phyloP scores from a whole-genome alignment of 225 moss, liverwort and hornwort species.

The Takakia lepidozioides region DNA sequence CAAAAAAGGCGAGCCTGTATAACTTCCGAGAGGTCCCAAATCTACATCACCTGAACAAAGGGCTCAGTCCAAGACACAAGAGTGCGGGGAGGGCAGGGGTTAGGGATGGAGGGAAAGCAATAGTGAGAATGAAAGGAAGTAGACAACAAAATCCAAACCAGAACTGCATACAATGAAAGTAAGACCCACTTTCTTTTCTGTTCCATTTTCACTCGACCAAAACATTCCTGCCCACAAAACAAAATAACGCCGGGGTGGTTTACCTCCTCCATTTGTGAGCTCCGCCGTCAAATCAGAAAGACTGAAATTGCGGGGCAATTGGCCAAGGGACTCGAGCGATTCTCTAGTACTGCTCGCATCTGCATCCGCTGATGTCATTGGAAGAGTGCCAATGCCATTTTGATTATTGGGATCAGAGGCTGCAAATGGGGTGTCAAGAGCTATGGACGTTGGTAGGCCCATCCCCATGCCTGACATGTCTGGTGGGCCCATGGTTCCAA shows the following conservation, averaged over 20 bases:
- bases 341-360: constrained; percentile 81
- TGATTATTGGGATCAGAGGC: constrained; percentile 70
- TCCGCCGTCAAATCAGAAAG: constrained; percentile 98
- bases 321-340: constrained; percentile 91
- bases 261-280: constrained; percentile 93
- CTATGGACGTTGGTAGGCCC: constrained; percentile 75
- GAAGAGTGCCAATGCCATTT: constrained; percentile 72
- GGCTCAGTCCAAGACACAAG: too few relatives aligned
- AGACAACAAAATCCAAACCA: too few relatives aligned
- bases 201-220: too few relatives aligned
- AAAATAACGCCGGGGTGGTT: too few relatives aligned
- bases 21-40: constrained; percentile 88
- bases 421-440: constrained; percentile 68
- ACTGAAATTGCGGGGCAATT: constrained; percentile 95
- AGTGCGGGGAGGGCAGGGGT: too few relatives aligned
- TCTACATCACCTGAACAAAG: constrained; percentile 47
- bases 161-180: too few relatives aligned
- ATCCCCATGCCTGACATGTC: constrained; percentile 90
- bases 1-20: constrained; percentile 87
- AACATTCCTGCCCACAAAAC: too few relatives aligned
- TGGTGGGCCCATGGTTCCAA: constrained; percentile 88
- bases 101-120: too few relatives aligned
- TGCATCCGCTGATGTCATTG: constrained; percentile 73
- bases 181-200: too few relatives aligned
- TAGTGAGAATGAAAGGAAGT: too few relatives aligned